Evolutionary conservation across 257 asterid genomes (phyloP), one percentile per base, ranked within the genome.

Genomic region (Capsicum baccatum): DNA sequence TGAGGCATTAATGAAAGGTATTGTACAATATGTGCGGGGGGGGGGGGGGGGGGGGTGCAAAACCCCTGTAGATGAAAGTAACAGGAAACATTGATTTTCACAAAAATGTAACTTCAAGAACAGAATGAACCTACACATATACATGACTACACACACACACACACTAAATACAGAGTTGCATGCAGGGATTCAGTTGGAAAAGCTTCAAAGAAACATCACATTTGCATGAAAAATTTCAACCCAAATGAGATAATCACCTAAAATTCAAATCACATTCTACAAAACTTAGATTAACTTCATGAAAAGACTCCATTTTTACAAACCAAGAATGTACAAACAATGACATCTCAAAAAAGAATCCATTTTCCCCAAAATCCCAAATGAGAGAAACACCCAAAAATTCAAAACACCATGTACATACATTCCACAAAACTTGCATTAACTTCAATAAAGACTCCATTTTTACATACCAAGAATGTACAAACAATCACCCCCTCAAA

Each of bases 21-120:
- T 37, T 85, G 87, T 33, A 47, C 39, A 73, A 73, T 47, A 44
- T 16, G 35, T 14, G 47, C 13, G 33, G 67, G 86, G 85, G 79
- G 37, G 42, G 42, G 2, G 26, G 78, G n/a, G 78, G 26, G 21
- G 13, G 5, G 0, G 9, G 15, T 68, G 54, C 54, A 39, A 16
- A 73, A 68, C 59, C 59, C 84, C 88, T 86, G 89, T 87, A 86
- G 85, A 62, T 86, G 92, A 92, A 88, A 90, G 91, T 79, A 87
- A 90, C 91, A 68, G 59, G 85, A 87, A 92, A 83, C 63, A 16
- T 74, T 79, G 85, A 84, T 16, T 81, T 39, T 68, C 84, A 55
- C 71, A 57, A 87, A 83, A 69, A 17, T 76, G 81, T 11, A 84
- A 73, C 79, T 68, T 37, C 5, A 85, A 84, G 81, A 73, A 6